phyloP scores from a whole-genome alignment of 192 early-diverging fungal species.

The Backusella australiensis region DNA sequence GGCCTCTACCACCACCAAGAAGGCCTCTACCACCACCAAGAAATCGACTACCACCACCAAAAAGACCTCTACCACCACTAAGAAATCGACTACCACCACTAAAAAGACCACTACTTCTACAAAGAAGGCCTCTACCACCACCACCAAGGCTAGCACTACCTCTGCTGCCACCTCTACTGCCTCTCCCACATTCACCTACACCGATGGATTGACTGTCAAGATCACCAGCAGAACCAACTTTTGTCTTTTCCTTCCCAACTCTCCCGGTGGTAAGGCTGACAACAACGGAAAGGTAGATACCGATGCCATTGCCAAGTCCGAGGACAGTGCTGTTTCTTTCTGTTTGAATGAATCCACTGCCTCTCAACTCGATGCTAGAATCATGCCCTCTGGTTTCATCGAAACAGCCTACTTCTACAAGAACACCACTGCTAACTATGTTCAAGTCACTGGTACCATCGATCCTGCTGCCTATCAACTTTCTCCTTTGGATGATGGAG shows the following conservation, averaged over 20 bases:
- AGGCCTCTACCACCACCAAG: conserved; percentile 4
- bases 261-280: conserved; percentile 28
- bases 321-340: conserved; percentile 42
- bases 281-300: conserved; percentile 14
- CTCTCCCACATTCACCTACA: neutral
- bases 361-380: conserved; percentile 22
- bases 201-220: conserved; percentile 20
- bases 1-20: conserved; percentile 5
- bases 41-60: conserved; percentile 1
- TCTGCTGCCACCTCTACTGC: neutral
- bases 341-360: conserved; percentile 16
- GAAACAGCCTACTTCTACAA: conserved; percentile 17
- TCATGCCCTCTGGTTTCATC: conserved; percentile 37
- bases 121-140: conserved; percentile 6
- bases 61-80: conserved; percentile 9
- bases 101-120: conserved; percentile 3
- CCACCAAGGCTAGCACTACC: conserved; percentile 2
- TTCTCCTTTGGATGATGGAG: conserved; percentile 24
- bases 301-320: conserved; percentile 40
- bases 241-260: conserved; percentile 38
- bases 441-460: conserved; percentile 38
- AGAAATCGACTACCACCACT: neutral
- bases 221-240: conserved; percentile 20
- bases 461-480: conserved; percentile 28
- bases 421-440: conserved; percentile 29